phyloP scores from a whole-genome alignment of 2,329 filamentous ascomycete species.

The Ophiostoma australiae region DNA sequence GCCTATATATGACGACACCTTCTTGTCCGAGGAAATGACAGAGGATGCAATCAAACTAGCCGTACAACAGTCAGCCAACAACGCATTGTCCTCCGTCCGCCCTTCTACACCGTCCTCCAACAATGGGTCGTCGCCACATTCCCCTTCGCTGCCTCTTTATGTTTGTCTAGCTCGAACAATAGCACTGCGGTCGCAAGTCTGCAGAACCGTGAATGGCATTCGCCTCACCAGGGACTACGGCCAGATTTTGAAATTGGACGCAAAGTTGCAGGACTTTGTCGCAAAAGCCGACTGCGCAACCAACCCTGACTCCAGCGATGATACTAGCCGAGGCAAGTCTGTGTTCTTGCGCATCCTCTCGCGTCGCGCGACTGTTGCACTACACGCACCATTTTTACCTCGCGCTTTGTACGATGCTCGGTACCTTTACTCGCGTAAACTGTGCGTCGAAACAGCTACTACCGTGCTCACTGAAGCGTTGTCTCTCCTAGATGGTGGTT shows the following conservation, averaged over 20 bases:
- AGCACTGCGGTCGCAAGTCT: conserved; percentile 6
- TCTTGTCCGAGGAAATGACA: not conserved
- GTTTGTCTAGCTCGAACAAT: not conserved
- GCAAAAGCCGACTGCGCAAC: not conserved
- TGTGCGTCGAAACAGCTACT: conserved; percentile 7
- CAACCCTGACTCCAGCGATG: not conserved
- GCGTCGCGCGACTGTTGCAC: not conserved
- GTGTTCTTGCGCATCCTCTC: conserved; percentile 7
- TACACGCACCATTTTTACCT: conserved; percentile 1
- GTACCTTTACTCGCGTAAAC: conserved; percentile 3
- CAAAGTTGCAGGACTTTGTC: not conserved
- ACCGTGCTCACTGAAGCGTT: not conserved
- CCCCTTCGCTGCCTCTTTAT: not conserved
- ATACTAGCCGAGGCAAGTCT: not conserved
- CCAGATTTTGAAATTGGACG: not conserved
- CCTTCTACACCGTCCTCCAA: not conserved
- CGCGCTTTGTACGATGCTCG: conserved; percentile 7
- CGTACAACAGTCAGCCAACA: not conserved
- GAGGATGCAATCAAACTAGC: not conserved
- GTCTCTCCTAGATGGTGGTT: not conserved
- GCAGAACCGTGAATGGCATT: conserved; percentile 5
- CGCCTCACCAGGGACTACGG: not conserved
- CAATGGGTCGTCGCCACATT: not conserved
- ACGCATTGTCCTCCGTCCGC: not conserved
- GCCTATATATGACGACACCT: not conserved